Evolutionary conservation across 176 grass and related monocot genomes (phyloP).

Genomic region (Echinochloa phyllopogon): DNA sequence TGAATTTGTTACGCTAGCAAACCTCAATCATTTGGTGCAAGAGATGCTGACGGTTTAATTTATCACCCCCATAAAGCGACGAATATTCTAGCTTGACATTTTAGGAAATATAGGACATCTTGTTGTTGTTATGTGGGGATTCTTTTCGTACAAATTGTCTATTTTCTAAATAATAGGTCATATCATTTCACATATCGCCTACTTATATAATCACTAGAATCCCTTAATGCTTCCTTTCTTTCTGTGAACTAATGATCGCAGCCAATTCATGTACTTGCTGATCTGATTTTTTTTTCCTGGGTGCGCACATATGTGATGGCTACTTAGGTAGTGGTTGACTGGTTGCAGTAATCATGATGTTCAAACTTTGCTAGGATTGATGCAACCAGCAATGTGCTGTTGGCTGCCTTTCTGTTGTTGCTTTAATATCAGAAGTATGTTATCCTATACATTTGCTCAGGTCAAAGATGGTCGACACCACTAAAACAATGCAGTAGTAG

Average conservation of each 20-base stretch:
- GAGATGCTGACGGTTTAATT: conserved; percentile 33
- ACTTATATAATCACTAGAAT: not conserved
- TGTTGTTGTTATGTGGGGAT: conserved; percentile 6
- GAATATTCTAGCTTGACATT: conserved; percentile 41
- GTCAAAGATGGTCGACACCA: conserved; percentile 53
- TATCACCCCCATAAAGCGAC: not conserved
- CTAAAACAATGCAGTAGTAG: conserved; percentile 19
- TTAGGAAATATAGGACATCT: conserved; percentile 14
- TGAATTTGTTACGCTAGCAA: conserved; percentile 38
- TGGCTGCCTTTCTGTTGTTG: conserved; percentile 9
- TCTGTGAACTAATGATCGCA: not conserved
- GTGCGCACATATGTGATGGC: conserved; percentile 3
- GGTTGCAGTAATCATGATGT: not conserved
- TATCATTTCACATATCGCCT: conserved; percentile 7
- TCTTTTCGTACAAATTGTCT: not conserved
- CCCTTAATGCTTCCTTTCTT: not conserved
- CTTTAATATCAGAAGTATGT: conserved; percentile 10
- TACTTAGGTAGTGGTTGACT: conserved; percentile 46
- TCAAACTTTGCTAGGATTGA: conserved; percentile 36
- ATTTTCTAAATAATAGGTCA: conserved; percentile 7
- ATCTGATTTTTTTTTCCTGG: not conserved
- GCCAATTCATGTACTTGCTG: conserved; percentile 5
- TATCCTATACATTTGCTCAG: conserved; percentile 21
- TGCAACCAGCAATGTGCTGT: conserved; percentile 1
- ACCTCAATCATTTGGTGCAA: conserved; percentile 62